A percentile compares a stretch with the other conserved stretches of the same genome.
Conservation (phyloP, 2,329 filamentous ascomycete species). For the Ramularia endophylla region DNA sequence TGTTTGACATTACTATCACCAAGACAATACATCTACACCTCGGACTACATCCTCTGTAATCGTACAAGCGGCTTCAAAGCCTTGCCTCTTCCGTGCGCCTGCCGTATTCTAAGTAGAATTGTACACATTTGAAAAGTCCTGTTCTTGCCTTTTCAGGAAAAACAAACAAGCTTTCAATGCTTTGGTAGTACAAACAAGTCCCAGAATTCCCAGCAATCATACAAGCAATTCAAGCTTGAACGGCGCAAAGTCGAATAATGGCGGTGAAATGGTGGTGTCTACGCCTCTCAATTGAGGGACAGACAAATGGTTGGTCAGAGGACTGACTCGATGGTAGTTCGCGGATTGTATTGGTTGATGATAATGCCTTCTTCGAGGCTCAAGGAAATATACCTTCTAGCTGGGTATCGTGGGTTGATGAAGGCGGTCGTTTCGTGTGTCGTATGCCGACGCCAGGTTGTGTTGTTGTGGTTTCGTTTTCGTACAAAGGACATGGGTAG, state of each 20-base stretch:
- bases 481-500: slow-evolving; percentile 19
- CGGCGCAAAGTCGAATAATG: slow-evolving; percentile 2
- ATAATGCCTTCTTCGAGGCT: slow-evolving; percentile 6
- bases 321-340: slow-evolving; percentile 12
- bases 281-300: slow-evolving; percentile 14
- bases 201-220: too few species aligned
- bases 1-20: too few species aligned
- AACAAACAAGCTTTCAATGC: too few species aligned
- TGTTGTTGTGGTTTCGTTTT: slow-evolving; percentile 8
- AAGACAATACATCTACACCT: too few species aligned
- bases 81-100: too few species aligned
- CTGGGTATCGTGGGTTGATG: slow-evolving; percentile 17
- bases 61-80: too few species aligned
- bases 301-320: slow-evolving; percentile 10
- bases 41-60: too few species aligned
- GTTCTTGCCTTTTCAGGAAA: too few species aligned
- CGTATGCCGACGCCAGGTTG: slow-evolving; percentile 10
- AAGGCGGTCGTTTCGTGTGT: slow-evolving; percentile 6
- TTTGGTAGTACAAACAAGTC: too few species aligned
- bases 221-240: too few species aligned
- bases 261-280: slow-evolving; percentile 19
- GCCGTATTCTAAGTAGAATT: too few species aligned
- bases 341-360: slow-evolving; percentile 13
- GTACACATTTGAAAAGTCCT: too few species aligned
- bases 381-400: slow-evolving; percentile 10